A percentile compares a stretch with the other conserved stretches of the same genome.
These are phyloP conservation scores for Beta corolliflora DNA, from an alignment of 179 eudicot genomes.

Conservation along the genomic window DNA sequence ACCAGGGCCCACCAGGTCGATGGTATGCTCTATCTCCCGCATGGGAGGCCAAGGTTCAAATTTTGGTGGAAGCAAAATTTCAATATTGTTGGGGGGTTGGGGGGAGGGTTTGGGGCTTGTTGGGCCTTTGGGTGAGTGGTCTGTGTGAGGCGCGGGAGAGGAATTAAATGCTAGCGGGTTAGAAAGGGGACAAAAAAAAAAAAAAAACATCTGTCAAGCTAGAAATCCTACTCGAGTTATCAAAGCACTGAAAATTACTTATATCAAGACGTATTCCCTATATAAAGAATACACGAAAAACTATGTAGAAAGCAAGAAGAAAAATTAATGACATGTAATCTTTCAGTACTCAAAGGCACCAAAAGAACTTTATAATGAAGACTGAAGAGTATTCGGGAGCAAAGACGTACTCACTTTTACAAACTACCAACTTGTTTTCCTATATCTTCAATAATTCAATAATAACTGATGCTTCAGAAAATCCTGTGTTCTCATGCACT, in stretches of 20 bases:
- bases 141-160: too few species aligned
- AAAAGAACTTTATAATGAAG: conserved; percentile 4
- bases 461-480: conserved; percentile 8
- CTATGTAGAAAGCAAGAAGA: neutral
- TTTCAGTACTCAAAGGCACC: conserved; percentile 14
- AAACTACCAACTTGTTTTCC: neutral
- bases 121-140: too few species aligned
- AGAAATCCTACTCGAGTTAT: neutral
- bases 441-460: conserved; percentile 4
- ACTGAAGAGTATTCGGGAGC: neutral
- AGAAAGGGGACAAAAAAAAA: too few species aligned
- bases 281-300: conserved; percentile 19
- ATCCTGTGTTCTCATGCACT: neutral
- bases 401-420: conserved; percentile 21
- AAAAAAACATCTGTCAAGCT: neutral
- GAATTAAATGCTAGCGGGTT: too few species aligned
- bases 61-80: too few species aligned
- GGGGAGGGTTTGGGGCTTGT: too few species aligned
- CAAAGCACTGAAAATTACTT: neutral
- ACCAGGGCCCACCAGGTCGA: too few species aligned
- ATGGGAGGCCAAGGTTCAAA: too few species aligned
- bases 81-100: too few species aligned
- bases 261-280: conserved; percentile 4
- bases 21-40: too few species aligned
- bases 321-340: neutral